phyloP scores from a whole-genome alignment of 257 asterid genomes.

The Nemophila menziesii region DNA sequence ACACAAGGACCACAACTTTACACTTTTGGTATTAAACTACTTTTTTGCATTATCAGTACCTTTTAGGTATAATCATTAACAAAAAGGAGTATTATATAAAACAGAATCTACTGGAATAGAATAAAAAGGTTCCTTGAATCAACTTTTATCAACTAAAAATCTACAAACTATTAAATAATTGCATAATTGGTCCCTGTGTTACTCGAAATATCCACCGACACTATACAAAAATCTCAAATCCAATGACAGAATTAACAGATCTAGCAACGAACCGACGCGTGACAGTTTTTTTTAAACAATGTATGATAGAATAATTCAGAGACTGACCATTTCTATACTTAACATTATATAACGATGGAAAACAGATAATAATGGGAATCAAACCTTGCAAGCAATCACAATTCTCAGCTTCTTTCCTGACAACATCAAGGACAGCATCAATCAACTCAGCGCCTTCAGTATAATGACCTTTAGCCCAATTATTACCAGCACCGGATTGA shows the following conservation, averaged over 20 bases:
- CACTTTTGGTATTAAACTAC: background rate
- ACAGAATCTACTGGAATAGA: background rate
- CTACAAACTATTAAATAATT: no score
- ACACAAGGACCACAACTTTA: background rate
- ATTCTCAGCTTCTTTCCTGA: conserved; percentile 57
- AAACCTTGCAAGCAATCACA: conserved; percentile 65
- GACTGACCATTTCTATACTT: no score
- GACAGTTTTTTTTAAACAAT: no score
- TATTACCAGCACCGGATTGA: conserved; percentile 56
- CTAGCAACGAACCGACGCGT: no score
- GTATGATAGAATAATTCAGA: no score
- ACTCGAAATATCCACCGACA: no score
- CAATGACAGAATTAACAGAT: no score
- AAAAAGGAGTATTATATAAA: background rate
- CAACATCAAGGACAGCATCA: conserved; percentile 58
- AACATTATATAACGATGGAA: no score
- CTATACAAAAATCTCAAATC: no score
- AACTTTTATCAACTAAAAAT: no score
- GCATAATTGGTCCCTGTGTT: no score
- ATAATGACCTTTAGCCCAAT: conserved; percentile 65
- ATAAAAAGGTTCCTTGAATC: background rate
- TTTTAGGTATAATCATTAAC: background rate
- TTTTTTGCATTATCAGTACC: background rate
- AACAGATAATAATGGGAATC: background rate
- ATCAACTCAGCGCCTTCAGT: conserved; percentile 64